Percentiles rank a stretch among this genome's conserved stretches.
Conservation (phyloP, 2,329 filamentous ascomycete species). For the Diaporthe aspalathi region DNA sequence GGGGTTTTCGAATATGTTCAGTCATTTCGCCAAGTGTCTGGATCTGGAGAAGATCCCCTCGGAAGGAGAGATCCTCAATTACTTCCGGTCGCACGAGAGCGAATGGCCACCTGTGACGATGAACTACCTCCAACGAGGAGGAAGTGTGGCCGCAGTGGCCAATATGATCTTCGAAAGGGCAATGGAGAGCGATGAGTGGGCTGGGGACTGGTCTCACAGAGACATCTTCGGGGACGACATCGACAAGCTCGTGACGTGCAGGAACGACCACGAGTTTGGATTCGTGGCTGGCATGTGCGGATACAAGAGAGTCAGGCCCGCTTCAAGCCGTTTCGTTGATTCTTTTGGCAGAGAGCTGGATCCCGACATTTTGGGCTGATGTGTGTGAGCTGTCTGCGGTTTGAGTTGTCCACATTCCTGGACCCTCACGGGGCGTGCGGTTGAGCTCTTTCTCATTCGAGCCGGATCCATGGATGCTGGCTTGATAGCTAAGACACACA, state of each 20-base stretch:
- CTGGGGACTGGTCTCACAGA: background rate
- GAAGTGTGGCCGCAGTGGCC: conserved; percentile 46
- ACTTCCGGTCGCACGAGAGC: conserved; percentile 9
- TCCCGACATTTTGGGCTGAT: background rate
- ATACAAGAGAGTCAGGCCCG: background rate
- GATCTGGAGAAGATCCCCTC: background rate
- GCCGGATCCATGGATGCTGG: too few relatives aligned
- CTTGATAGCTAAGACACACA: too few relatives aligned
- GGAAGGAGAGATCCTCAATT: background rate
- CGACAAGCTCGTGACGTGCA: conserved; percentile 45
- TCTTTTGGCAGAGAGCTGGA: background rate
- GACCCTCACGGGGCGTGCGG: too few relatives aligned
- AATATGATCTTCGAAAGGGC: conserved; percentile 43
- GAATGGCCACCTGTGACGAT: conserved; percentile 47
- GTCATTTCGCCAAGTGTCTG: background rate
- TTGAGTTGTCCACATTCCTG: too few relatives aligned
- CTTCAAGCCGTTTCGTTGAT: background rate
- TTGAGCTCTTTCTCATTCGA: too few relatives aligned
- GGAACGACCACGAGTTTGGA: conserved; percentile 52
- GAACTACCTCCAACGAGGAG: conserved; percentile 48
- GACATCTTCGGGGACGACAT: conserved; percentile 33
- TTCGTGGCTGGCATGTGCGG: conserved; percentile 43
- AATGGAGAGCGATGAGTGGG: background rate
- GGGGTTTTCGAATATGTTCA: conserved; percentile 1
- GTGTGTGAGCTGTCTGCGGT: too few relatives aligned